Conservation (phyloP, 192 early-diverging fungal genomes). For the Coemansia sp. region DNA sequence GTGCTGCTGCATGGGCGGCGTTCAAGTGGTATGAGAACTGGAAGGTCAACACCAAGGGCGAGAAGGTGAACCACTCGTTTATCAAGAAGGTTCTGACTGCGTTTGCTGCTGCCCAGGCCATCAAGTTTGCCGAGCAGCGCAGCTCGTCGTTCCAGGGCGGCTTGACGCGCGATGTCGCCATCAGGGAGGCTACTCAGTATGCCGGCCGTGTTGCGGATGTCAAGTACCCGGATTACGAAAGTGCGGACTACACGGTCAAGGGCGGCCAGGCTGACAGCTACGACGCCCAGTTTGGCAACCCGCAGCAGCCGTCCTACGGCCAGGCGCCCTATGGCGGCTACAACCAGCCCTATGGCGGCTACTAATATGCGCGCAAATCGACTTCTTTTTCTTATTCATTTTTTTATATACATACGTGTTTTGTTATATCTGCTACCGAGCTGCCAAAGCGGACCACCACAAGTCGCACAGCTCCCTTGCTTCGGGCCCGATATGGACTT, state of each 20-base stretch:
- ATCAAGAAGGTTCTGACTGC: conserved; percentile 50
- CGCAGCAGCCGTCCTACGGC: no score
- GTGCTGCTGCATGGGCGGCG: conserved; percentile 54
- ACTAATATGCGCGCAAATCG: no score
- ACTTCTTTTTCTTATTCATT: no score
- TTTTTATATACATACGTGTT: no score
- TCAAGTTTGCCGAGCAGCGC: conserved; percentile 51
- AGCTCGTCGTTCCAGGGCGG: conserved; percentile 44
- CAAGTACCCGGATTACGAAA: conserved; percentile 10
- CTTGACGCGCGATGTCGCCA: conserved; percentile 37
- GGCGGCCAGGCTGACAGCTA: conserved; percentile 32
- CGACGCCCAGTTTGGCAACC: conserved; percentile 2
- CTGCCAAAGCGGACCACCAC: no score
- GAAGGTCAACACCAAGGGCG: conserved; percentile 39
- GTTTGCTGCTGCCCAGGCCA: conserved; percentile 45
- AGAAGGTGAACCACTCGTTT: conserved; percentile 44
- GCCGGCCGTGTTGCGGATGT: conserved; percentile 18
- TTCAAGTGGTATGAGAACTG: conserved; percentile 51
- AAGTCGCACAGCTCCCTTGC: no score
- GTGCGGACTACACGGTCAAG: conserved; percentile 12
- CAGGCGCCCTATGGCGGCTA: neutral
- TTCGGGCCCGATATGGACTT: no score
- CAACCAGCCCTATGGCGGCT: no score
- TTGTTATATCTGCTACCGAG: no score
- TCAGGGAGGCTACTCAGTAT: conserved; percentile 29